phyloP scores from a whole-genome alignment of 2,329 filamentous ascomycete species.

The Emergomyces pasteurianus region DNA sequence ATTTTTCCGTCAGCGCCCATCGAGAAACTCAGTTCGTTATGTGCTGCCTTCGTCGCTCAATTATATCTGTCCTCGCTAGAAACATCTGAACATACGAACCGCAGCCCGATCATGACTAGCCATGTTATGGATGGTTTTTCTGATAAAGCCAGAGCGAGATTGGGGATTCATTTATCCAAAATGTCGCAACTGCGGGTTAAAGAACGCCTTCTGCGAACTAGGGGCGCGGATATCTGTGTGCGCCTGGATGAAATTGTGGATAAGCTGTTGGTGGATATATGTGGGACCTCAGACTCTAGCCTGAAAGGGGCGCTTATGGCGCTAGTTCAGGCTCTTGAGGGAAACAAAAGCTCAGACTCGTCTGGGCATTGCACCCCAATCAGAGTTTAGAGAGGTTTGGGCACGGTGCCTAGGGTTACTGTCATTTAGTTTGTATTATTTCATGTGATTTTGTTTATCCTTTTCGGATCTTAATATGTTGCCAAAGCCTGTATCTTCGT shows the following conservation, averaged over 20 bases:
- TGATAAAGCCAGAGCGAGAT: conserved; percentile 22
- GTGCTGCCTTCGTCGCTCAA: conserved; percentile 25
- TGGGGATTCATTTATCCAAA: conserved; percentile 21
- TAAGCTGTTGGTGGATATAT: conserved; percentile 24
- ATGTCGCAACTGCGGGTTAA: conserved; percentile 17
- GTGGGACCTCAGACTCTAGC: conserved; percentile 23
- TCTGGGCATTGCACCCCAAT: background rate
- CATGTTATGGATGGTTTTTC: conserved; percentile 19
- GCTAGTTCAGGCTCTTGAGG: conserved; percentile 27
- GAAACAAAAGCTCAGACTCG: conserved; percentile 10
- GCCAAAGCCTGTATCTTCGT: background rate
- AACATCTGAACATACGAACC: conserved; percentile 15
- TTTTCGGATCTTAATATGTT: background rate
- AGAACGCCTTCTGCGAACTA: conserved; percentile 20
- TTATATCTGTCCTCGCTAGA: conserved; percentile 26
- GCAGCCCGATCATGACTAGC: conserved; percentile 5
- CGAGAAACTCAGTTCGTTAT: conserved; percentile 25
- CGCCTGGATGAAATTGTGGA: conserved; percentile 26
- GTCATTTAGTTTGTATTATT: background rate
- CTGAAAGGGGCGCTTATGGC: conserved; percentile 28
- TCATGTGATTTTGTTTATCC: background rate
- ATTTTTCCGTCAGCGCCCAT: conserved; percentile 25
- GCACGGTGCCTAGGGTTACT: background rate
- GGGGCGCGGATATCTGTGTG: conserved; percentile 20
- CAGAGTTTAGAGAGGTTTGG: background rate